These are phyloP conservation scores for Proliferodiscus dingleyae DNA, from an alignment of 2,329 filamentous ascomycete species.

Conservation along the genomic window DNA sequence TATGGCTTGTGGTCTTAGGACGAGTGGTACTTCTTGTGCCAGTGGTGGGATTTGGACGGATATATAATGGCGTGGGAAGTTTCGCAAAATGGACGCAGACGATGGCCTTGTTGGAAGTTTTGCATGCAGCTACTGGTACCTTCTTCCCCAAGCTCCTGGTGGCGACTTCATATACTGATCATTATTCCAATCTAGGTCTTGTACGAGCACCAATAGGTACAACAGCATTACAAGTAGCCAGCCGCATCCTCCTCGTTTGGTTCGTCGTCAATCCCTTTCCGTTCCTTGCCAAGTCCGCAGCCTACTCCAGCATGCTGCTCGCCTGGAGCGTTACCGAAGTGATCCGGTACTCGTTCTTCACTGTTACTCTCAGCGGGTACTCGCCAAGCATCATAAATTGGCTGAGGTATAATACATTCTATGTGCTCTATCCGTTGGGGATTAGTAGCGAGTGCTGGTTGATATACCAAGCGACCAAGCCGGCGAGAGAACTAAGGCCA, in stretches of 20 bases:
- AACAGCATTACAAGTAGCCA: slow-evolving; percentile 84
- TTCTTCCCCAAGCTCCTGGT: slow-evolving; percentile 8
- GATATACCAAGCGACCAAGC: slow-evolving; percentile 64
- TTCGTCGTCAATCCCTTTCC: slow-evolving; percentile 73
- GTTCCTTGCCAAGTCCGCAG: slow-evolving; percentile 51
- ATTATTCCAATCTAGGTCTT: slow-evolving; percentile 51
- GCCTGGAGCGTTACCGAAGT: slow-evolving; percentile 92
- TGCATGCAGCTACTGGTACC: slow-evolving; percentile 74
- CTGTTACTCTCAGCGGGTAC: slow-evolving; percentile 59
- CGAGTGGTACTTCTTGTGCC: slow-evolving; percentile 56
- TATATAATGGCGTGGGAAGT: slow-evolving; percentile 57
- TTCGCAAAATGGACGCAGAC: slow-evolving; percentile 81
- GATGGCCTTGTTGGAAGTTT: slow-evolving; percentile 73
- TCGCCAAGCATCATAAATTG: slow-evolving; percentile 67
- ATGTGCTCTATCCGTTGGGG: slow-evolving; percentile 85
- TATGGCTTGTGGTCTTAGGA: slow-evolving; percentile 75
- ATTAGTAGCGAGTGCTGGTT: slow-evolving; percentile 83
- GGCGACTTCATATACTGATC: background rate
- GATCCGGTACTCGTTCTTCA: slow-evolving; percentile 89
- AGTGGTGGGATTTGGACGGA: slow-evolving; percentile 49
- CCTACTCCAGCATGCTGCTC: slow-evolving; percentile 72
- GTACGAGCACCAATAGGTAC: slow-evolving; percentile 83
- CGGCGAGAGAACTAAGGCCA: slow-evolving; percentile 47
- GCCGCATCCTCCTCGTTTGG: slow-evolving; percentile 86
- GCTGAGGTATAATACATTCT: slow-evolving; percentile 90